Percentiles rank a stretch among this genome's conserved stretches.
These are phyloP conservation scores for Endogone sp. DNA, from an alignment of 192 early-diverging fungal species.

Conservation along the genomic window DNA sequence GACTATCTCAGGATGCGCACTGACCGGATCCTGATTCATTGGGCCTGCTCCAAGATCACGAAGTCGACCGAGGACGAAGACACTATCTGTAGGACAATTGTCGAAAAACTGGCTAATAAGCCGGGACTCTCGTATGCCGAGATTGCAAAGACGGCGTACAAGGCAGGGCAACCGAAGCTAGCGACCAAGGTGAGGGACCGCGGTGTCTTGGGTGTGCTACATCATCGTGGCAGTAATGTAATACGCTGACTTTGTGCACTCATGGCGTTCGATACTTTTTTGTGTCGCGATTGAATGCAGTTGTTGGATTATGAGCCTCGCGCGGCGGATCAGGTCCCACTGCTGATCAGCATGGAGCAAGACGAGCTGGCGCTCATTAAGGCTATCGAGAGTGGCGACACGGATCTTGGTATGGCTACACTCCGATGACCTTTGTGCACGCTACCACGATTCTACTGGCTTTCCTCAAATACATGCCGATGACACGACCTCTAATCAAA, in stretches of 20 bases:
- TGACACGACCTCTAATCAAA: not conserved
- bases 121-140: conserved; percentile 84
- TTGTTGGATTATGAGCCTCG: conserved; percentile 93
- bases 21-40: conserved; percentile 86
- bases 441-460: not conserved
- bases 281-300: conserved; percentile 25
- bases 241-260: conserved; percentile 2
- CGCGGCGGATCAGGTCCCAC: conserved; percentile 90
- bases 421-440: not conserved
- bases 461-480: conserved; percentile 24
- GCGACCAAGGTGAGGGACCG: conserved; percentile 76
- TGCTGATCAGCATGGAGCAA: conserved; percentile 91
- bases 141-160: conserved; percentile 87
- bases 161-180: conserved; percentile 75
- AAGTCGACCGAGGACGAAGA: conserved; percentile 82
- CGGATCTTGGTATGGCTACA: conserved; percentile 71
- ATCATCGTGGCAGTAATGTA: not conserved
- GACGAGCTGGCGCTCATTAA: conserved; percentile 84
- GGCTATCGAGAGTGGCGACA: conserved; percentile 92
- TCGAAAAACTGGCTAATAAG: conserved; percentile 70
- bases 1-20: conserved; percentile 76
- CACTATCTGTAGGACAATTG: conserved; percentile 71
- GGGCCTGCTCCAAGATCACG: conserved; percentile 96
- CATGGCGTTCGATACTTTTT: conserved; percentile 3
- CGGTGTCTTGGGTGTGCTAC: not conserved